A percentile compares a stretch with the other conserved stretches of the same genome.
phyloP scores from a whole-genome alignment of 495 filamentous ascomycete genomes.

The Aspergillus asperescens region DNA sequence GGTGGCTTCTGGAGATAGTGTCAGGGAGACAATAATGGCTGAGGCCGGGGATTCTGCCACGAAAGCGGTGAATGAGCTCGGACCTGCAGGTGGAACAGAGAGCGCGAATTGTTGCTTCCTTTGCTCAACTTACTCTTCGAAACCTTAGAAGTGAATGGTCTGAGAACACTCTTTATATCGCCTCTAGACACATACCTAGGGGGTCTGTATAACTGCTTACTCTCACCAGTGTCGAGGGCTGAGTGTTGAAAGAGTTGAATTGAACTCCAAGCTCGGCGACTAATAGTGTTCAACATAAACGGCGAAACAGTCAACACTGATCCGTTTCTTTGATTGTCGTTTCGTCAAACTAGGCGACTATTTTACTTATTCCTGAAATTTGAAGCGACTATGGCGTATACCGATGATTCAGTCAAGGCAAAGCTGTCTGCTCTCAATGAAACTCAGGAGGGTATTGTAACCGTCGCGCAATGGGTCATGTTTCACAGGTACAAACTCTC shows the following conservation, averaged over 20 bases:
- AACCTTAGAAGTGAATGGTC: neutral
- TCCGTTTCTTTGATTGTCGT: neutral
- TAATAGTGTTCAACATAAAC: neutral
- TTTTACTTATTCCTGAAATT: neutral
- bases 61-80: slow-evolving; percentile 31
- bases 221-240: neutral
- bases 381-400: slow-evolving; percentile 71
- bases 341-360: neutral
- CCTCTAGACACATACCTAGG: neutral
- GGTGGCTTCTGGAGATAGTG: slow-evolving; percentile 26
- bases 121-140: neutral
- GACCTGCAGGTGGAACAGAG: slow-evolving; percentile 4
- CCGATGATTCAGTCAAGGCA: slow-evolving; percentile 84
- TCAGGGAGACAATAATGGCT: slow-evolving; percentile 19
- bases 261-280: neutral
- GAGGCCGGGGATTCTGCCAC: slow-evolving; percentile 28
- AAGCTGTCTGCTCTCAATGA: slow-evolving; percentile 95
- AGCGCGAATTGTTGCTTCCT: slow-evolving; percentile 6
- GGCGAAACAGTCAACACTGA: neutral
- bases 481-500: slow-evolving; percentile 75
- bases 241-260: neutral
- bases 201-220: neutral
- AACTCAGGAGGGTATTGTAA: slow-evolving; percentile 91
- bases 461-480: slow-evolving; percentile 97
- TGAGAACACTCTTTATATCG: neutral